phyloP scores from a whole-genome alignment of 192 early-diverging fungal species.

The Mortierella antarctica region DNA sequence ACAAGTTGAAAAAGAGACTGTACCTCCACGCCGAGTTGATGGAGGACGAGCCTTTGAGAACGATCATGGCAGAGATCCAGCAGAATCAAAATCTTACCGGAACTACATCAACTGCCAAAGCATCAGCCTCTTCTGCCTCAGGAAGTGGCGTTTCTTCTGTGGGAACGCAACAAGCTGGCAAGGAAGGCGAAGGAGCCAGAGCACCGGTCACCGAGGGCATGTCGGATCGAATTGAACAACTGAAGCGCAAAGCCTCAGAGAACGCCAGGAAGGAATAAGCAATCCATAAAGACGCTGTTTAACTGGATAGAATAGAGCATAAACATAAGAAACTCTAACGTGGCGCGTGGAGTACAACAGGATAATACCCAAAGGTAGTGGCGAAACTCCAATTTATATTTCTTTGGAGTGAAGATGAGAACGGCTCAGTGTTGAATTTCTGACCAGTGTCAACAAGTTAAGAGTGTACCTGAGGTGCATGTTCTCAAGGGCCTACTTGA shows the following conservation, averaged over 20 bases:
- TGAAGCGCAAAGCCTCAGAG: constrained; percentile 42
- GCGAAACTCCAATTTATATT: too few relatives aligned
- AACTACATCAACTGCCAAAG: neutral
- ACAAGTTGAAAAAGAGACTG: constrained; percentile 56
- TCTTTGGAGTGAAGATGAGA: too few relatives aligned
- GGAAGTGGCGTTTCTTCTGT: neutral
- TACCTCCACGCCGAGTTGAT: constrained; percentile 62
- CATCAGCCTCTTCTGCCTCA: neutral
- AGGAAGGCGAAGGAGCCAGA: neutral
- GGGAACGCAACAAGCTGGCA: neutral
- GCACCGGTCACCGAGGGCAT: constrained; percentile 27
- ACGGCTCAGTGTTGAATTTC: too few relatives aligned
- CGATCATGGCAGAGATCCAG: constrained; percentile 46
- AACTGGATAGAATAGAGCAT: neutral
- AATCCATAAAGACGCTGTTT: too few relatives aligned
- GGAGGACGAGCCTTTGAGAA: constrained; percentile 50
- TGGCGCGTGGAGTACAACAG: too few relatives aligned
- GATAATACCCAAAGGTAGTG: too few relatives aligned
- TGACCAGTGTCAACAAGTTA: too few relatives aligned
- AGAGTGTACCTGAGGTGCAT: too few relatives aligned
- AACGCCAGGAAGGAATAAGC: constrained; percentile 24
- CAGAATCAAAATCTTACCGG: constrained; percentile 24
- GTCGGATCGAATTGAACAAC: constrained; percentile 47
- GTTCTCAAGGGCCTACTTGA: too few relatives aligned
- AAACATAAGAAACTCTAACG: neutral